Conservation (phyloP, 2,329 filamentous ascomycete genomes). For the Didymella segeticola region DNA sequence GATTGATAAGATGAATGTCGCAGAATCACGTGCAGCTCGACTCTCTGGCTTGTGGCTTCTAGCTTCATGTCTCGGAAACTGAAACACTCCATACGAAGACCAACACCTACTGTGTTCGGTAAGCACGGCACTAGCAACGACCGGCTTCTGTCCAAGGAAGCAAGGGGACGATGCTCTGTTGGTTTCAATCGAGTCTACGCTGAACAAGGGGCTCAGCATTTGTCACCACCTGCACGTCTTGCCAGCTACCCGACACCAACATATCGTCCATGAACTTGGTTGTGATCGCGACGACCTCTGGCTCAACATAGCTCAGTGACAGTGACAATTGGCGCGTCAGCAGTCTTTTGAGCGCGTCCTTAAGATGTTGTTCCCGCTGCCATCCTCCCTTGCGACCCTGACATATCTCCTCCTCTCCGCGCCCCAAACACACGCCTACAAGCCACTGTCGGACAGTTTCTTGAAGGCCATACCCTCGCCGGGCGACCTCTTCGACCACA, state of each 20-base stretch:
- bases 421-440: constrained; percentile 56
- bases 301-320: neutral
- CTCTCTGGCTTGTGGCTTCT: too few relatives aligned
- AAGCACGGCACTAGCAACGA: constrained; percentile 23
- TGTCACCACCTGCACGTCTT: neutral
- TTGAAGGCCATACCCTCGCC: constrained; percentile 75
- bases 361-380: constrained; percentile 26
- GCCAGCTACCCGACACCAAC: neutral
- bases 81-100: constrained; percentile 9
- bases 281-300: neutral
- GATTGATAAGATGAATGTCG: constrained; percentile 39
- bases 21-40: constrained; percentile 8
- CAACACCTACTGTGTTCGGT: constrained; percentile 18
- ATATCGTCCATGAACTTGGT: constrained; percentile 1
- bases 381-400: constrained; percentile 19
- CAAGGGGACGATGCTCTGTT: constrained; percentile 12
- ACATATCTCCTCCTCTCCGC: constrained; percentile 20
- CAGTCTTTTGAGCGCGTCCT: neutral
- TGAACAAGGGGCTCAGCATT: constrained; percentile 19
- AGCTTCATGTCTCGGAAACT: constrained; percentile 8
- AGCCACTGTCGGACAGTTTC: constrained; percentile 74
- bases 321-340: neutral
- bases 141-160: constrained; percentile 21
- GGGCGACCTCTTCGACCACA: constrained; percentile 77
- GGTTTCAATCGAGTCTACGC: constrained; percentile 29